Base-by-base conservation (phyloP, 345 rosid genomes). In the Salix exigua region DNA sequence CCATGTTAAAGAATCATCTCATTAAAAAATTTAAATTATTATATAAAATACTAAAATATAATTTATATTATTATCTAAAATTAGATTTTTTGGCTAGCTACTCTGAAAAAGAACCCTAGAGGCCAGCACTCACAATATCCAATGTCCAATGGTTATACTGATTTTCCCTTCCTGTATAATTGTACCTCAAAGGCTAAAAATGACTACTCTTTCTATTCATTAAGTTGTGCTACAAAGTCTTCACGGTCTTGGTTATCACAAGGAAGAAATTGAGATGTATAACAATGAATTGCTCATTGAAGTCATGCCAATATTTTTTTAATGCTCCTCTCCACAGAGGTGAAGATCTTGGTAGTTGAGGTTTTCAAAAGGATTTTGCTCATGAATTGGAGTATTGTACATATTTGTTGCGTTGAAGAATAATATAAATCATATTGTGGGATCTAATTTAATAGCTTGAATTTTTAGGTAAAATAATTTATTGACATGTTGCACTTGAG, bases 301-400 rank as follows among this genome's bases (percentile, higher is more conserved):
- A 66, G 9, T 79, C 82, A 10, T 89, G 98, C 67, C 74, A 60
- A 28, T 38, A 73, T 50, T 28, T 65, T 7, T 84, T 83, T 17
- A 75, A 75, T 48, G 76, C 78, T 28, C 87, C 88, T 2, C 74
- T 90, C 42, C 55, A 31, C 25, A 19, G 12, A 4, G 67, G 73
- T 28, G 42, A 7, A 51, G 76, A 62, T 76, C 4, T 26, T 28
- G 26, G 2, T 28, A 60, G 58, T 40, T 35, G 83, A 75, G 19
- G 74, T 91, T 77, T 73, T 89, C 82, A 81, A 83, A 38, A 73
- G 97, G 96, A 6, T 87, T 90, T 72, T 35, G 37, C 62, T 84
- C 74, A 71, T 92, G 91, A 86, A 76, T 12, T 90, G 91, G 91
- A 75, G n/a, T n/a, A n/a, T 73, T 66, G 89, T 84, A 74, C 82